A percentile compares a stretch with the other conserved stretches of the same genome.
Evolutionary conservation across 2,329 filamentous ascomycete genomes (phyloP).

Genomic region (Penicillium sp.): DNA sequence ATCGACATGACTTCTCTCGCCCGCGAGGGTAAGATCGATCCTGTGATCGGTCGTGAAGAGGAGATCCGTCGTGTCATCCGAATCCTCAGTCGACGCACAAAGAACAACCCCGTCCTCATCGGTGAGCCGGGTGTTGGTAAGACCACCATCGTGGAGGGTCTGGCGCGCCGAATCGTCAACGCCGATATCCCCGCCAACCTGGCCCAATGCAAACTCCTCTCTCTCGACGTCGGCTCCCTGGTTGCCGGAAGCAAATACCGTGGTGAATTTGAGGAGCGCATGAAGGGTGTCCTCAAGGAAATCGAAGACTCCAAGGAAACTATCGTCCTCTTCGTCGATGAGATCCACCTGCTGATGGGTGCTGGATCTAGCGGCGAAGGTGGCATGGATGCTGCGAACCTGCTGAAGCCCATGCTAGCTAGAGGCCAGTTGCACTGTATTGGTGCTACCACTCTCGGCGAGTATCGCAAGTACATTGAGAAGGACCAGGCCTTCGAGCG

Average conservation of each 20-base stretch:
- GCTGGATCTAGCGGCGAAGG: constrained; percentile 93
- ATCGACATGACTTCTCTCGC: constrained; percentile 98
- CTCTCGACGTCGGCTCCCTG: constrained; percentile 90
- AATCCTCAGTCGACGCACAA: constrained; percentile 89
- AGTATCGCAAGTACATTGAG: constrained; percentile 99
- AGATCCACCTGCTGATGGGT: constrained; percentile 98
- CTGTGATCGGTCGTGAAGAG: constrained; percentile 94
- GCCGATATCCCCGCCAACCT: constrained; percentile 95
- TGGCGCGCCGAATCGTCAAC: constrained; percentile 94
- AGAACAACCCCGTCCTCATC: constrained; percentile 98
- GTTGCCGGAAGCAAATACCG: constrained; percentile 98
- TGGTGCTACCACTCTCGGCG: constrained; percentile 89
- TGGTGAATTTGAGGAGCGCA: constrained; percentile 97
- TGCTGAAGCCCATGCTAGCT: constrained; percentile 97
- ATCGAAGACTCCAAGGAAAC: constrained; percentile 93
- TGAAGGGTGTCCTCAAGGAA: constrained; percentile 98
- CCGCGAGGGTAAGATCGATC: constrained; percentile 95
- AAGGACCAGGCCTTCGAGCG: constrained; percentile 98
- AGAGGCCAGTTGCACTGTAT: constrained; percentile 97
- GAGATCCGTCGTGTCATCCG: constrained; percentile 91
- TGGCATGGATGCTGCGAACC: constrained; percentile 97
- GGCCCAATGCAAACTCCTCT: constrained; percentile 89
- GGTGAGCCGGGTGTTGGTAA: constrained; percentile 98
- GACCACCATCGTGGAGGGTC: constrained; percentile 94
- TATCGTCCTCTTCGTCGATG: constrained; percentile 97